Evolutionary conservation across 352 stramenopile genomes (phyloP), one percentile per base, ranked within the genome.

Genomic region (Phytophthora parvispora): DNA sequence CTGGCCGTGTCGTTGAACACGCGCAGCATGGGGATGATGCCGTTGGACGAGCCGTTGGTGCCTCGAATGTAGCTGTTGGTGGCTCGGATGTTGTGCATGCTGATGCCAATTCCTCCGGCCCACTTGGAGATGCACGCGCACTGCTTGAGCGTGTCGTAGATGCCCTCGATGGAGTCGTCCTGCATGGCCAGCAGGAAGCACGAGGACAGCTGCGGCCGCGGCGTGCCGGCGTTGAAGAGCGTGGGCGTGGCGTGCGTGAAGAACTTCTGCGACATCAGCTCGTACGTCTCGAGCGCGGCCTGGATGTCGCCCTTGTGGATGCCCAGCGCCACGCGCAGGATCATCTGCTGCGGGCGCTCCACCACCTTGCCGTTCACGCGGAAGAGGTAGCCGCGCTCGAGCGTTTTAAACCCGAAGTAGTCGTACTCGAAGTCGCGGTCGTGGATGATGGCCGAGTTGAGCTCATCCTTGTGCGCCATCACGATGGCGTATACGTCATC

Each of bases 371-470:
- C 97, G 73, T 99, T 75, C 10, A 99, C 85, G 60, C 97, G 98
- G 52, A 99, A 92, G 16, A 99, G 82, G 72, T 99, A 99, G 13
- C 84, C 94, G 51, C 98, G 92, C 77, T 99, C 97, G 6, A 99
- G 84, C 9, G 98, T 99, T 81, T 99, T 99, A 84, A 99, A 99
- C 31, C 98, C 98, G 84, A 99, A 99, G 80, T 99, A 99, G 74
- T 97, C 91, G 72, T 99, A 99, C 64, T 99, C 97, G 78, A 99
- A 99, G 84, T 99, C 98, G 16, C 98, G 87, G 76, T 99, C 96
- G 69, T 99, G 97, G 67, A 98, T 96, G 74, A 99, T 98, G 29
- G 97, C 96, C 45, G 88, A 94, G 78, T 99, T 97, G 5, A 99
- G 75, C n/a, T 80, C 65, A 60, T 99, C 97, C 72, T 97, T 98